phyloP scores from a whole-genome alignment of 108 stramenopile genomes.

The Schizochytrium sp. region DNA sequence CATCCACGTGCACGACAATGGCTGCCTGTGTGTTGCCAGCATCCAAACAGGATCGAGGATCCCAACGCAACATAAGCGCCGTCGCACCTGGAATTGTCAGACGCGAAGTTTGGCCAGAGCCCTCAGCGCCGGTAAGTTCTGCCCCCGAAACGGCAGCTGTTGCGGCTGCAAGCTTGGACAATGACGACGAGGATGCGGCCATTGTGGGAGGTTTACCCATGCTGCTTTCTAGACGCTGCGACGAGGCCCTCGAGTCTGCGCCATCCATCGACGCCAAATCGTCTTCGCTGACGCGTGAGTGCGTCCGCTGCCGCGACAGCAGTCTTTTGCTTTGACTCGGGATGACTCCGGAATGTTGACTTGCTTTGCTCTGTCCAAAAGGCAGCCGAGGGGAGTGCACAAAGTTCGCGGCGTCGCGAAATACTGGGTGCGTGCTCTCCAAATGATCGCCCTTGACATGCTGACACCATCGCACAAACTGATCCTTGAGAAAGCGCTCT shows the following conservation, averaged over 20 bases:
- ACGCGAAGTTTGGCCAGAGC: neutral
- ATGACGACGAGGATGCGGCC: too few species aligned
- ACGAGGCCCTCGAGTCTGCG: neutral
- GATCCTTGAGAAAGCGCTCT: neutral
- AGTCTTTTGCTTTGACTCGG: neutral
- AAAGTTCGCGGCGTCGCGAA: neutral
- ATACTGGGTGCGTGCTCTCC: neutral
- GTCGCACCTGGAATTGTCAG: neutral
- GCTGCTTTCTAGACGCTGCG: neutral
- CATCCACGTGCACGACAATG: neutral
- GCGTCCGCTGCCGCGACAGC: neutral
- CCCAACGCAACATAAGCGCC: neutral
- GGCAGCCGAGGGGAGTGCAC: neutral
- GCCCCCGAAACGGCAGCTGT: neutral
- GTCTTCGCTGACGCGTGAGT: neutral
- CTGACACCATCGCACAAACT: neutral
- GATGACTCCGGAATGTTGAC: too few species aligned
- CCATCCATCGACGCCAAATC: neutral
- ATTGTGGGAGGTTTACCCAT: too few species aligned
- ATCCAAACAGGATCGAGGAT: neutral
- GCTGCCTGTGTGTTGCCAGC: neutral
- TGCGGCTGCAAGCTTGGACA: neutral
- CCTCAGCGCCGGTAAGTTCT: neutral
- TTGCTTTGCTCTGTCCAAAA: neutral
- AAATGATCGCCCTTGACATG: neutral